Evolutionary conservation across 1,284 basidiomycete species (phyloP).

Genomic region (Amylostereum chailletii): DNA sequence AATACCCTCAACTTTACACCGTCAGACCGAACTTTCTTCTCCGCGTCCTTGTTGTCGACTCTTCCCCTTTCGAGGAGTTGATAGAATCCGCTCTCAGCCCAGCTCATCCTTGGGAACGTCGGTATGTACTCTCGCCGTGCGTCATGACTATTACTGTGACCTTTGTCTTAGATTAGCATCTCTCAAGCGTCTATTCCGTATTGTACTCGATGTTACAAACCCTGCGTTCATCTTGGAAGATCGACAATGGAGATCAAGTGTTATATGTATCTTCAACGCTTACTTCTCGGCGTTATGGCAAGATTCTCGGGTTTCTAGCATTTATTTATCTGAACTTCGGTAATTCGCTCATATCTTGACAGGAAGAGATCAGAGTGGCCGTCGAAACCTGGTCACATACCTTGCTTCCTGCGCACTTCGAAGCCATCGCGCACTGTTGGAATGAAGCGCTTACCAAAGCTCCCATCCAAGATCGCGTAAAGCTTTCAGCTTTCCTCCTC

Average conservation of each 20-base stretch:
- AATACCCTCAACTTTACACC: constrained; percentile 39
- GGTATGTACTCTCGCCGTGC: constrained; percentile 24
- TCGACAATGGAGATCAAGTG: constrained; percentile 55
- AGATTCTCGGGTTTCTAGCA: constrained; percentile 42
- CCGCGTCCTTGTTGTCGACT: constrained; percentile 52
- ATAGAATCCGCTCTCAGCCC: constrained; percentile 29
- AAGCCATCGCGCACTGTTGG: constrained; percentile 59
- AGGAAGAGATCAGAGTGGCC: constrained; percentile 61
- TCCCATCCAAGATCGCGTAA: constrained; percentile 46
- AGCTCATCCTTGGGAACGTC: constrained; percentile 34
- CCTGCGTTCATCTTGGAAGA: constrained; percentile 52
- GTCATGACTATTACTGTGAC: neutral
- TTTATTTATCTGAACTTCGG: neutral
- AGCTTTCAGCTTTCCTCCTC: constrained; percentile 50
- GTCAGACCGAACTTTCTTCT: constrained; percentile 47
- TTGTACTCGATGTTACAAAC: constrained; percentile 55
- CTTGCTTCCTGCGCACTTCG: constrained; percentile 52
- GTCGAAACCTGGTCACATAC: constrained; percentile 48
- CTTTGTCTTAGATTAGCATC: constrained; percentile 22
- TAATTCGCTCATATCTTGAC: neutral
- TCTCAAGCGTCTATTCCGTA: constrained; percentile 46
- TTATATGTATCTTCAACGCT: constrained; percentile 45
- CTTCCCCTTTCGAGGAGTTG: constrained; percentile 47
- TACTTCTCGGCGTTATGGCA: constrained; percentile 59
- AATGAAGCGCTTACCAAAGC: constrained; percentile 47